Percentiles rank a stretch among this genome's conserved stretches.
These are phyloP conservation scores for Fusarium mangiferae DNA, from an alignment of 2,329 filamentous ascomycete genomes.

Conservation along the genomic window DNA sequence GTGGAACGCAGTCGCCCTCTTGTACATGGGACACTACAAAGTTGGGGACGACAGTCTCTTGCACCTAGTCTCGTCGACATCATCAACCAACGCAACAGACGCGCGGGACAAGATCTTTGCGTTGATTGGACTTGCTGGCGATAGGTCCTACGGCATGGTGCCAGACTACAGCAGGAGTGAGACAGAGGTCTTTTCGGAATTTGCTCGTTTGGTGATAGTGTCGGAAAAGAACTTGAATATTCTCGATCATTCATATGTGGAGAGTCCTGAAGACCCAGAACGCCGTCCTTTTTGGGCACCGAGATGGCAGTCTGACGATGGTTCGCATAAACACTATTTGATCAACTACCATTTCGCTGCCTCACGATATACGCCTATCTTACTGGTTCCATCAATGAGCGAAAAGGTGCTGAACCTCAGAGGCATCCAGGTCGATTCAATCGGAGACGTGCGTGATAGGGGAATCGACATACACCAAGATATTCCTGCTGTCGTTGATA, in stretches of 20 bases:
- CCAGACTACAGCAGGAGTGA: background rate
- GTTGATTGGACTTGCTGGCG: background rate
- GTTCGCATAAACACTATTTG: fast-evolving
- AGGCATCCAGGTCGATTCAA: background rate
- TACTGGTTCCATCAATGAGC: fast-evolving
- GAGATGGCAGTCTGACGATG: background rate
- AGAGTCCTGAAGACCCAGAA: background rate
- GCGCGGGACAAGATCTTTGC: background rate
- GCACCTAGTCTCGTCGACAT: fast-evolving
- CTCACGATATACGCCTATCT: background rate
- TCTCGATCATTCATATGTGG: background rate
- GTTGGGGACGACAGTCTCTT: background rate
- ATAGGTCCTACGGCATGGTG: fast-evolving
- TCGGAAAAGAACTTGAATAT: fast-evolving
- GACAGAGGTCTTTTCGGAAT: fast-evolving
- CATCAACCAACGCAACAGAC: background rate
- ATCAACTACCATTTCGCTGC: fast-evolving
- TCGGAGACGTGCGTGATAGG: background rate
- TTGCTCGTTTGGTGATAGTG: background rate
- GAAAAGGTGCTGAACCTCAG: fast-evolving
- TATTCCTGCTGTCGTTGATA: background rate
- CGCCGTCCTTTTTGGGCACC: background rate
- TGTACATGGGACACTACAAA: fast-evolving
- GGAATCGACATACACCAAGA: fast-evolving
- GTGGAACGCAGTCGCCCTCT: background rate